Conservation (phyloP, 495 filamentous ascomycete genomes). For the Penicillium canescens region DNA sequence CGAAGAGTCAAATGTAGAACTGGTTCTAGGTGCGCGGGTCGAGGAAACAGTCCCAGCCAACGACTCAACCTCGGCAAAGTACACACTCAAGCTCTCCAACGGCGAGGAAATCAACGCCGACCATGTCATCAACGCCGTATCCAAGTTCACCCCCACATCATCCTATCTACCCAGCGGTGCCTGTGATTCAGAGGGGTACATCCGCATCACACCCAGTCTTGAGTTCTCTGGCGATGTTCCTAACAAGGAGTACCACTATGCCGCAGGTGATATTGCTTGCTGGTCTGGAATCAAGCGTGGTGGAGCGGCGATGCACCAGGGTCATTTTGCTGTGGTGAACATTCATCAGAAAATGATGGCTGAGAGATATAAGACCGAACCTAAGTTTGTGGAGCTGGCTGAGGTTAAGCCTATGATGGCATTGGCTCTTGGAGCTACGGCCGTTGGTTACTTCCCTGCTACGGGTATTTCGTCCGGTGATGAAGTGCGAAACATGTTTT, state of each 20-base stretch:
- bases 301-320: conserved; percentile 4
- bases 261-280: conserved; percentile 23
- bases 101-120: conserved; percentile 49
- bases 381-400: not conserved
- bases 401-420: conserved; percentile 2
- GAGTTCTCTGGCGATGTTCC: conserved; percentile 32
- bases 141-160: conserved; percentile 48
- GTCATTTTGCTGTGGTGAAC: not conserved
- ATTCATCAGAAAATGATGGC: conserved; percentile 3
- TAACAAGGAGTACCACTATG: conserved; percentile 51
- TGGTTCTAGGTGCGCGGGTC: conserved; percentile 1
- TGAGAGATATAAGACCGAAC: not conserved
- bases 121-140: conserved; percentile 55
- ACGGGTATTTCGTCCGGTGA: not conserved
- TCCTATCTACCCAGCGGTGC: conserved; percentile 45
- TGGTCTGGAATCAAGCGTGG: conserved; percentile 6
- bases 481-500: conserved; percentile 1
- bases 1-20: conserved; percentile 49
- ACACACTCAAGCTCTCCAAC: conserved; percentile 48
- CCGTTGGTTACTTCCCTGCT: not conserved
- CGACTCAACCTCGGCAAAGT: conserved; percentile 33
- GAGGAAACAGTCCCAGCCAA: not conserved
- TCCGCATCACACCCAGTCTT: conserved; percentile 46
- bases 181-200: conserved; percentile 50
- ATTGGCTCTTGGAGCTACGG: conserved; percentile 2